These are phyloP conservation scores for Penstemon barbatus DNA, from an alignment of 257 asterid genomes.

Conservation along the genomic window DNA sequence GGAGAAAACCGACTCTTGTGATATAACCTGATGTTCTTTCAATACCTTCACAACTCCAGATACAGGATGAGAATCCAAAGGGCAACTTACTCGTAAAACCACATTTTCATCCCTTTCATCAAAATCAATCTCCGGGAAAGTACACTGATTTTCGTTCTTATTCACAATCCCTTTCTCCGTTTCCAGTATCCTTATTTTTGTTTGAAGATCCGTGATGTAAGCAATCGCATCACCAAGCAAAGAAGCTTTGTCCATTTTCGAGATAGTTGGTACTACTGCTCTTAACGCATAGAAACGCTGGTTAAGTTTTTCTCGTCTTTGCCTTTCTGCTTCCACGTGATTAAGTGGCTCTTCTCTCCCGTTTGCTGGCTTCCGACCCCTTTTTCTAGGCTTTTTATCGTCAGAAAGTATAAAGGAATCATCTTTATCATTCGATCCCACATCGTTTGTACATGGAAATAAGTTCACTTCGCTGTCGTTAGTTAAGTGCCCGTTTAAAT, in stretches of 20 bases:
- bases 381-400: constrained; percentile 55
- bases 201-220: constrained; percentile 79
- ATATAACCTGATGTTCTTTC: constrained; percentile 60
- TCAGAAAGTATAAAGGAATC: constrained; percentile 52
- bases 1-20: constrained; percentile 60
- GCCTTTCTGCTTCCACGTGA: constrained; percentile 93
- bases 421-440: constrained; percentile 22
- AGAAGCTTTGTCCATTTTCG: constrained; percentile 96
- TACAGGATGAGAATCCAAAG: constrained; percentile 78
- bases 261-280: constrained; percentile 85
- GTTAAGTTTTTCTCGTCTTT: constrained; percentile 89
- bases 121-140: constrained; percentile 60
- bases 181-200: constrained; percentile 61
- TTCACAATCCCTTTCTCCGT: constrained; percentile 54
- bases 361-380: constrained; percentile 87
- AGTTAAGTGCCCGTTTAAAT: not conserved
- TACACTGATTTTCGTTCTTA: constrained; percentile 27
- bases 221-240: constrained; percentile 84
- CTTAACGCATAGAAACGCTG: constrained; percentile 86
- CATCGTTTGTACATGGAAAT: constrained; percentile 31
- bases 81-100: constrained; percentile 61
- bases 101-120: constrained; percentile 65
- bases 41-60: constrained; percentile 62
- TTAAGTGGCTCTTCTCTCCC: constrained; percentile 91
- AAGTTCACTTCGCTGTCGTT: constrained; percentile 43